Base-by-base conservation (phyloP, 1,284 basidiomycete genomes). In the Xerocomus alliaceus region DNA sequence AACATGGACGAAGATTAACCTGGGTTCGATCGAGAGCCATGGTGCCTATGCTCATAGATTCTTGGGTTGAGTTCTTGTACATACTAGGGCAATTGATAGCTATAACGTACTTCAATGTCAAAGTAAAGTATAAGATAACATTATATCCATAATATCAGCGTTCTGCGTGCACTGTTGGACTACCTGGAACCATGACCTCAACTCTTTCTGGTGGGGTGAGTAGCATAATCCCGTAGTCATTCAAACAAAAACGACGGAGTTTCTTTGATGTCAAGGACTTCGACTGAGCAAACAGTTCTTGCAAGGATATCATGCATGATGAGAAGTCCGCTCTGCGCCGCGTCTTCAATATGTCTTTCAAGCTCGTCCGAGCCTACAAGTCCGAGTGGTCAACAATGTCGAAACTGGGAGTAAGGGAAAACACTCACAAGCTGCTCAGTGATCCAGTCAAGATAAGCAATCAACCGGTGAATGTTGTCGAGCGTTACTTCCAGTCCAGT, bases 361-460 rank as follows among this genome's bases (percentile, higher is more conserved):
- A 50, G 20, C 63, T 63, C 12, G 61, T 57, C 48, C 55, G 71
- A 37, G 65, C 67, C 74, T 75, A 54, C 34, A 34, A 8, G 54
- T 54, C 35, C 39, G 24, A 37, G 28, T 31, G 24, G 44, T 72
- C 50, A 70, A 50, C 8, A 26, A 44, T 3, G 20, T 34, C 52
- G 20, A 56, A 22, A n/a, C 18, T 22, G 35, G 18, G 45, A 26
- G 7, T 17, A 29, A 4, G 10, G 29, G 26, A 13, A 46, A 12
- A 24, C 24, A 52, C 76, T 51, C 50, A 69, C 73, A 28, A 75
- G 61, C 17, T 64, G 63, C 6, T 68, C 67, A 6, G 75, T 65
- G 10, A 71, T 73, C 69, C 68, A 73, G 12, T 77, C 76, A n/a
- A 75, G 73, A 44, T 76, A 75, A 17, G 63, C 67, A 9, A 54